A percentile compares a stretch with the other conserved stretches of the same genome.
These are phyloP conservation scores for Linnemannia exigua DNA, from an alignment of 192 early-diverging fungal genomes.

Conservation along the genomic window DNA sequence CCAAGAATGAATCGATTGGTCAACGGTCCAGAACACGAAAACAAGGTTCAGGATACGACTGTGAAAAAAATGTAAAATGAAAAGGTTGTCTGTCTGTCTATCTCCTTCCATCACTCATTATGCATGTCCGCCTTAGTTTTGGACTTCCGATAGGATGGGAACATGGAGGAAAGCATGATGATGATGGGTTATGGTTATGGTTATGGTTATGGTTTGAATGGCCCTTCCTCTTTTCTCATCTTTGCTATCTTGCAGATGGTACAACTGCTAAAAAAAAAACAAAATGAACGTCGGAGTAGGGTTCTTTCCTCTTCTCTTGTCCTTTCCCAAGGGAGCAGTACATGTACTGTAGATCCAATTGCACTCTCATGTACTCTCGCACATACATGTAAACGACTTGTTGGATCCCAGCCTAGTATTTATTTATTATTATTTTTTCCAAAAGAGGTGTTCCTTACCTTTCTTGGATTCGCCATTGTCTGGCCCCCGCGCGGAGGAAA, in stretches of 20 bases:
- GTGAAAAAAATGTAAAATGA: background rate
- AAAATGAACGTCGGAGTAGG: conserved; percentile 4
- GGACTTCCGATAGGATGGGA: background rate
- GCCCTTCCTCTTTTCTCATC: background rate
- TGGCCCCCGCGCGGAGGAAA: conserved; percentile 11
- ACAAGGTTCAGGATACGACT: background rate
- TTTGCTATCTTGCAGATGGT: background rate
- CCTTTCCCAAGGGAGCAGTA: background rate
- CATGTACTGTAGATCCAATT: background rate
- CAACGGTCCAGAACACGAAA: background rate
- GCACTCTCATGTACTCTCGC: background rate
- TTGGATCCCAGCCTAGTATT: background rate
- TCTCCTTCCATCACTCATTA: conserved; percentile 1
- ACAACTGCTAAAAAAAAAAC: background rate
- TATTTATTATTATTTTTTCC: background rate
- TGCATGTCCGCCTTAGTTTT: background rate
- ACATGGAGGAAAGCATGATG: background rate
- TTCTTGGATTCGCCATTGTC: background rate
- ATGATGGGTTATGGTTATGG: background rate
- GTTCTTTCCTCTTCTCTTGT: background rate
- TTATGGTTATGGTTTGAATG: background rate
- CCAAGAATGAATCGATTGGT: background rate
- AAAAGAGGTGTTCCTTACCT: background rate
- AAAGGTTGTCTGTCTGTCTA: background rate
- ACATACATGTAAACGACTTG: background rate